Evolutionary conservation across 805 yeast species (phyloP), one percentile per base, ranked within the genome.

Genomic region (Kodamaea fukazawae): DNA sequence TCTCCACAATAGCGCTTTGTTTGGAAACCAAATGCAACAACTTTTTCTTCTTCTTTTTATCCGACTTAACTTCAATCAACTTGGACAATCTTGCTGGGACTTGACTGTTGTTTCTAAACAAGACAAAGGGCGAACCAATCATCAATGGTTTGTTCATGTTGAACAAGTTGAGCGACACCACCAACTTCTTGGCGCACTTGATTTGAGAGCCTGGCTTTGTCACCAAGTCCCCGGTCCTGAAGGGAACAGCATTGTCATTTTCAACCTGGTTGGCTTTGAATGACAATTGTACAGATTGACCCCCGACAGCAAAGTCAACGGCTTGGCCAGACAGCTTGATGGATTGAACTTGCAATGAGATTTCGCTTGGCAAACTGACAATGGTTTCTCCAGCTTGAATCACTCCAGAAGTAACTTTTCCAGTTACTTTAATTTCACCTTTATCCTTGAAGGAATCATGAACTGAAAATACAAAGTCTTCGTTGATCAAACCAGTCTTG

Each of bases 121-220:
- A 58, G 29, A 87, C 76, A 47, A 88, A 73, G 29, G 90, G 83
- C 0, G 95, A 73, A 6, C 97, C 96, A 10, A 83, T 80, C 29
- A 89, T 63, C 33, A 89, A 61, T 0, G 96, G 96, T 47, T 86
- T 72, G 26, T 71, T 71, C 51, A 80, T 57, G 43, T 69, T 61
- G 49, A 69, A 70, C 35, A 69, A 54, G 40, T 49, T 60, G 32
- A 69, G 38, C 4, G 51, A 38, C 14, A 60, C 63, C 3, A 46
- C 50, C 39, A 70, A 61, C 13, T 47, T 52, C 37, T 53, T 55
- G 4, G 54, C 64, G 2, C 66, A 46, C 30, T 46, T 49, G 8
- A 63, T 51, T 2, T 57, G 46, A 1, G 63, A 48, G 11, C 50
- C 53, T 13, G 55, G 34, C 37, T 56, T 57, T 32, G 64, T 53